Conservation (phyloP, 1,139 yeast species). For the Debaryomycetaceae sp. region DNA sequence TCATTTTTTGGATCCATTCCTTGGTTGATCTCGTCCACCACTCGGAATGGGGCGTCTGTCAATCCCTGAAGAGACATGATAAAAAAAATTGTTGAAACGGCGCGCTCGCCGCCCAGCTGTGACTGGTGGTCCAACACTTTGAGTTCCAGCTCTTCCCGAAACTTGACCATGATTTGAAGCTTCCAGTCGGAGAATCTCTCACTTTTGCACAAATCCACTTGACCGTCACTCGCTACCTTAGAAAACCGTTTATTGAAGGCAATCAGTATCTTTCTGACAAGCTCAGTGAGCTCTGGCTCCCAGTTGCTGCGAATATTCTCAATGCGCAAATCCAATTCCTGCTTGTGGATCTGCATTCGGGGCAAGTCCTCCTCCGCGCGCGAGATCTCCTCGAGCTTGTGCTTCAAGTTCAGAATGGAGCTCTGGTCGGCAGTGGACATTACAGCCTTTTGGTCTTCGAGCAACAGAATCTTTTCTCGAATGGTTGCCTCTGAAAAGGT, state of each 20-base stretch:
- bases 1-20: conserved; percentile 98
- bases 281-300: conserved; percentile 45
- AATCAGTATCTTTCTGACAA: conserved; percentile 43
- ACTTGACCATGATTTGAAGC: conserved; percentile 73
- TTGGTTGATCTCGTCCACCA: conserved; percentile 96
- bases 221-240: conserved; percentile 79
- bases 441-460: conserved; percentile 30
- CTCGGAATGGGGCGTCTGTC: conserved; percentile 83
- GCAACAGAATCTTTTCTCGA: conserved; percentile 18
- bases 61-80: conserved; percentile 88
- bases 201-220: conserved; percentile 48
- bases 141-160: conserved; percentile 63
- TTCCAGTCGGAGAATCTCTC: conserved; percentile 67
- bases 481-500: conserved; percentile 29
- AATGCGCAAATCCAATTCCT: conserved; percentile 25
- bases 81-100: conserved; percentile 86
- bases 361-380: conserved; percentile 25
- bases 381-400: conserved; percentile 21
- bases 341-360: conserved; percentile 13
- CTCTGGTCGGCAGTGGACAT: conserved; percentile 30
- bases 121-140: conserved; percentile 71
- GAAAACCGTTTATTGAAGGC: conserved; percentile 59
- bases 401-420: conserved; percentile 22
- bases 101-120: conserved; percentile 97
- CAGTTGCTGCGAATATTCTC: conserved; percentile 30